Evolutionary conservation across 257 asterid species (phyloP).

Genomic region (Linaria vulgaris): DNA sequence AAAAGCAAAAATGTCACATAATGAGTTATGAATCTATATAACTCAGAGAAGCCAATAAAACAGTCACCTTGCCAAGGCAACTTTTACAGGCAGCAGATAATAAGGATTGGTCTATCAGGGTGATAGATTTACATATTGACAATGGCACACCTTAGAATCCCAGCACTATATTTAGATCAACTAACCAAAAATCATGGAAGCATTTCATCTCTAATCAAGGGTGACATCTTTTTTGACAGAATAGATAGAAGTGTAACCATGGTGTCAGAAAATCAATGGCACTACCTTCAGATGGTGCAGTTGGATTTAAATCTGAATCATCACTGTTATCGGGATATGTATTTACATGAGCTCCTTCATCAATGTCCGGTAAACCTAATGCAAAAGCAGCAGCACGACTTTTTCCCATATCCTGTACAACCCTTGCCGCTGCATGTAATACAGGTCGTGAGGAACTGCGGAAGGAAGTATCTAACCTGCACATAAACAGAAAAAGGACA

Average conservation of each 20-base stretch:
- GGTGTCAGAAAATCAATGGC: conserved; percentile 19
- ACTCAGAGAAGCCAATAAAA: too few species aligned
- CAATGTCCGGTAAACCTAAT: conserved; percentile 86
- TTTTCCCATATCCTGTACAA: conserved; percentile 99
- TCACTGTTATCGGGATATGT: conserved; percentile 63
- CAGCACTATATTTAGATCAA: too few species aligned
- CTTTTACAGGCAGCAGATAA: too few species aligned
- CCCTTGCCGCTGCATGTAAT: conserved; percentile 95
- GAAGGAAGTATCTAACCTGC: conserved; percentile 91
- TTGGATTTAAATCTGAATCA: conserved; percentile 78
- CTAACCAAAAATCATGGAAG: too few species aligned
- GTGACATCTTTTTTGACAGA: conserved; percentile 9
- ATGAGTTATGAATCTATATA: too few species aligned
- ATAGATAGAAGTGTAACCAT: conserved; percentile 9
- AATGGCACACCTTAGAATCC: too few species aligned
- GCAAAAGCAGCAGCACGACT: conserved; percentile 99
- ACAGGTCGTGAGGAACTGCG: conserved; percentile 96
- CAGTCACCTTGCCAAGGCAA: too few species aligned
- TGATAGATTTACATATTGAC: too few species aligned
- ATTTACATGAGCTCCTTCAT: conserved; percentile 84
- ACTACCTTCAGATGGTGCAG: conserved; percentile 86
- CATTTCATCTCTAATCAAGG: too few species aligned
- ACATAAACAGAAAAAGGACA: conserved; percentile 16
- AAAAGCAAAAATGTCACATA: too few species aligned
- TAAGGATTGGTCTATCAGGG: too few species aligned